Evolutionary conservation across 305 asterid genomes (phyloP).

Genomic region (Salvia sclarea): DNA sequence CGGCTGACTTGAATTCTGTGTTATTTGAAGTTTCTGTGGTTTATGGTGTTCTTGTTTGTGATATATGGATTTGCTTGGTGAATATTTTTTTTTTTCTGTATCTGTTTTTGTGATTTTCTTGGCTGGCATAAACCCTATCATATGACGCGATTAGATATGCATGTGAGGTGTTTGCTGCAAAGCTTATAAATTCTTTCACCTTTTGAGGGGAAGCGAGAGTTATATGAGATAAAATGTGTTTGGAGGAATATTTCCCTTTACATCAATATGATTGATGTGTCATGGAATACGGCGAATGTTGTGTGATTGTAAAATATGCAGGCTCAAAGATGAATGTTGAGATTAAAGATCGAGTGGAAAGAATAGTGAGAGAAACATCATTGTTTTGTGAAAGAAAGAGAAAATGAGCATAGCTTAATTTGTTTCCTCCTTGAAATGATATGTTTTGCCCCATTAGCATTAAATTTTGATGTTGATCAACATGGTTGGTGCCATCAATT

Average conservation of each 20-base stretch:
- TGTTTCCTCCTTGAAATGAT: too few relatives aligned
- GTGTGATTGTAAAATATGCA: background rate
- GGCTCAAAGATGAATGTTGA: background rate
- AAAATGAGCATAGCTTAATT: background rate
- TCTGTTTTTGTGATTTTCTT: background rate
- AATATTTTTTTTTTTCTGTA: background rate
- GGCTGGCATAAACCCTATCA: background rate
- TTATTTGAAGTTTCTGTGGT: constrained; percentile 12
- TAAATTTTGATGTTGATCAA: background rate
- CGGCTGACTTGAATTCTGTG: constrained; percentile 4
- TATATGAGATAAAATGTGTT: background rate
- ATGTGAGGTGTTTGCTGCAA: constrained; percentile 24
- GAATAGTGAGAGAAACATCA: background rate
- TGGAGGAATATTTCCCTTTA: constrained; percentile 1
- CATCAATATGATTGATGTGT: background rate
- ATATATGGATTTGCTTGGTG: background rate
- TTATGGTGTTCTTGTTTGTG: constrained; percentile 11
- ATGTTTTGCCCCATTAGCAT: background rate
- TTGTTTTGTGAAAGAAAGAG: background rate
- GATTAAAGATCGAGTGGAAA: background rate
- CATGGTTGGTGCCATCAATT: background rate
- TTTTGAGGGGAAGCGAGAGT: constrained; percentile 3
- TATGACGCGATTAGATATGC: background rate
- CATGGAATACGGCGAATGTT: background rate
- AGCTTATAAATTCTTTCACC: background rate